Evolutionary conservation across 2,329 filamentous ascomycete genomes (phyloP).

Genomic region (Teratosphaeria nubilosa): DNA sequence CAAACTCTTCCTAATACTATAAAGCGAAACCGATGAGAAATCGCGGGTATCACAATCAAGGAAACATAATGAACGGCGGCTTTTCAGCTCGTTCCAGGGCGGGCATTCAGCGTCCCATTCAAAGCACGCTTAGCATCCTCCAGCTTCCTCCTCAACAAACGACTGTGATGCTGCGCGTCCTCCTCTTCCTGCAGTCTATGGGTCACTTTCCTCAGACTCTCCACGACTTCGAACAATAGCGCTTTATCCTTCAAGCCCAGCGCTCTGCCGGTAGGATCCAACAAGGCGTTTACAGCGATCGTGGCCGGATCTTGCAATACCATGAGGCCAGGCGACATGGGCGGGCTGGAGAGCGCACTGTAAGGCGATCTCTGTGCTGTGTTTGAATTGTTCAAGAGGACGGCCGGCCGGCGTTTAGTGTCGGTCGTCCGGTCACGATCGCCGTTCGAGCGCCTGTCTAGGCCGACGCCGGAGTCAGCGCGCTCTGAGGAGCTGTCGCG

Average conservation of each 20-base stretch:
- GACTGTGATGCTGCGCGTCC: constrained; percentile 45
- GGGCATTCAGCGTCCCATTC: constrained; percentile 44
- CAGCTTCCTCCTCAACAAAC: constrained; percentile 59
- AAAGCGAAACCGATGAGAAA: background rate
- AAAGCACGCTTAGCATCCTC: constrained; percentile 65
- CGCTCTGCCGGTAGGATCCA: constrained; percentile 27
- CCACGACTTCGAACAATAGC: constrained; percentile 40
- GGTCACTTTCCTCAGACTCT: constrained; percentile 46
- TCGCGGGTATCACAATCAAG: background rate
- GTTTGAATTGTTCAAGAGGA: constrained; percentile 5
- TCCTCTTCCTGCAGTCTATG: constrained; percentile 37
- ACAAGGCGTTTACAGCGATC: constrained; percentile 29
- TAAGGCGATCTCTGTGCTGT: background rate
- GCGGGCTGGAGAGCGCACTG: constrained; percentile 3
- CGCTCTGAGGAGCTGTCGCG: constrained; percentile 17
- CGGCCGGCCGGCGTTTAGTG: constrained; percentile 17
- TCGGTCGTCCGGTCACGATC: constrained; percentile 1
- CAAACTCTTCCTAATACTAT: background rate
- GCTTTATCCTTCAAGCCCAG: constrained; percentile 47
- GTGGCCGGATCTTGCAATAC: constrained; percentile 25
- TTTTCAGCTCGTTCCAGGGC: background rate
- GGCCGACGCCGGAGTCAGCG: constrained; percentile 23
- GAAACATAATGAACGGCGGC: background rate
- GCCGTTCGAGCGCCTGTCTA: constrained; percentile 16
- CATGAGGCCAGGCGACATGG: constrained; percentile 20